A percentile compares a stretch with the other conserved stretches of the same genome.
These are phyloP conservation scores for Globisporangium nagaii DNA, from an alignment of 352 stramenopile genomes.

Conservation along the genomic window DNA sequence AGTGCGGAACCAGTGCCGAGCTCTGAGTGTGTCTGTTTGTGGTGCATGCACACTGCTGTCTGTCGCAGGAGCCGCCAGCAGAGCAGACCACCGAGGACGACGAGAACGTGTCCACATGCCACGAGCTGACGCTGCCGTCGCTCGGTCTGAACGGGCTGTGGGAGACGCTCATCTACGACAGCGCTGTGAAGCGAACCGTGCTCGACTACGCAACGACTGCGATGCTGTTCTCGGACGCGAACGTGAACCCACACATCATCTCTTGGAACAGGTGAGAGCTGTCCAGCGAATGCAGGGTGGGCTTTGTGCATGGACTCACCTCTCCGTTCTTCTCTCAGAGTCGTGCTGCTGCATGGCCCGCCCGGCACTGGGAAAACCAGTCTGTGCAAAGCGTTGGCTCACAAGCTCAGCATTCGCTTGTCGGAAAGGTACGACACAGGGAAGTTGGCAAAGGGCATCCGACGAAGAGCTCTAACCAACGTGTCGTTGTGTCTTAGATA, in stretches of 20 bases:
- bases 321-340: conserved; percentile 13
- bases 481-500: conserved; percentile 23
- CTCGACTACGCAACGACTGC: conserved; percentile 87
- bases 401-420: conserved; percentile 90
- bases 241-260: conserved; percentile 87
- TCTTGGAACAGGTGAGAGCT: conserved; percentile 78
- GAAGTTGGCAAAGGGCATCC: too few species aligned
- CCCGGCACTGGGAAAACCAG: conserved; percentile 92
- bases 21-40: background rate
- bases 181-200: conserved; percentile 68
- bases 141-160: conserved; percentile 63
- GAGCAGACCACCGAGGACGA: conserved; percentile 80
- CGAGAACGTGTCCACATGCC: conserved; percentile 74
- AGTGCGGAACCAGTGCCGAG: background rate
- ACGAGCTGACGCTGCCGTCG: conserved; percentile 71
- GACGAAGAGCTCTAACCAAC: too few species aligned
- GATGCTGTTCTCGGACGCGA: conserved; percentile 85
- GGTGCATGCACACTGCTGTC: conserved; percentile 8
- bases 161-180: conserved; percentile 86
- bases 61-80: conserved; percentile 41
- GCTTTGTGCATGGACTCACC: background rate
- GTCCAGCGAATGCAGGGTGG: too few species aligned
- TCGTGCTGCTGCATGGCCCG: conserved; percentile 89
- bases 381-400: conserved; percentile 88
- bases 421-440: conserved; percentile 49